Evolutionary conservation across 2,329 filamentous ascomycete genomes (phyloP).

Genomic region (Aureobasidium sp.): DNA sequence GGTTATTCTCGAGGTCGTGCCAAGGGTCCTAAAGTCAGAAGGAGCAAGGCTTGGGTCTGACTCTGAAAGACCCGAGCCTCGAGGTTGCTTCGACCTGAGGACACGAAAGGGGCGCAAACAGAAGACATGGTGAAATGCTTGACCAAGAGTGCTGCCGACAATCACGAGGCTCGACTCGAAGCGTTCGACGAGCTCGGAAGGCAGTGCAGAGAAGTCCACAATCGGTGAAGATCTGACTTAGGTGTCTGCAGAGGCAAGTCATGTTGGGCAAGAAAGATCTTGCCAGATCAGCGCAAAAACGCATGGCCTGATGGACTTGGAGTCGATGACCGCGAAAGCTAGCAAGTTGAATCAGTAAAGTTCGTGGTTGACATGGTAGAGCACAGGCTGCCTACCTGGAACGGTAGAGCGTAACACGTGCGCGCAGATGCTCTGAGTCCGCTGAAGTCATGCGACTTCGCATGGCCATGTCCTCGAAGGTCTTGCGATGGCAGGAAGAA

Average conservation of each 20-base stretch:
- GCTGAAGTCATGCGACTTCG: background rate
- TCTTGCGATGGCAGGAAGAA: background rate
- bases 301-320: background rate
- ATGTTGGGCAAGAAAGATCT: background rate
- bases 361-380: background rate
- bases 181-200: no score
- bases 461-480: background rate
- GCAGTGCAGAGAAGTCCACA: no score
- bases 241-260: background rate
- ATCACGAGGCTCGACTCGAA: no score
- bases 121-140: no score
- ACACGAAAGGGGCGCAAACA: no score
- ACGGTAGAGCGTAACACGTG: background rate
- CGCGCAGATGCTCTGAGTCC: background rate
- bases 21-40: no score
- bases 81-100: no score
- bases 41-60: no score
- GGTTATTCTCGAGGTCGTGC: background rate
- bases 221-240: no score
- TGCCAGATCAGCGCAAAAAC: background rate
- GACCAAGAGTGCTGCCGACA: no score
- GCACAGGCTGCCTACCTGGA: background rate
- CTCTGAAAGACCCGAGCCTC: no score
- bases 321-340: background rate
- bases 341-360: background rate